A percentile compares a stretch with the other conserved stretches of the same genome.
phyloP scores from a whole-genome alignment of 139 green algal genomes.

The Closterium sp. region DNA sequence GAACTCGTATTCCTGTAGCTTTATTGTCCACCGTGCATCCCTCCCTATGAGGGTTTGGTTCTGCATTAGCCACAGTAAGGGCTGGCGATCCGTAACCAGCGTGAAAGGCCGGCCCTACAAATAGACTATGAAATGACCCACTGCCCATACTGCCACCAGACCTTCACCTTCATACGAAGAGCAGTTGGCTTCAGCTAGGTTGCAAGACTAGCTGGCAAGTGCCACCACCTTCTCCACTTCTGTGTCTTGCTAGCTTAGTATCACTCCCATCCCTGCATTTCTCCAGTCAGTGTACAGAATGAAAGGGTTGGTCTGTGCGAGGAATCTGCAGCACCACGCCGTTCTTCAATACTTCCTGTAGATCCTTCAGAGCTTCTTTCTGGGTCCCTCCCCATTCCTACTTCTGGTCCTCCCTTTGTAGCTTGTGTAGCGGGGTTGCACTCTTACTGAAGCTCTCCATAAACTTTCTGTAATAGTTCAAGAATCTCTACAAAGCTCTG shows the following conservation, averaged over 20 bases:
- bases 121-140: not conserved
- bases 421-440: not conserved
- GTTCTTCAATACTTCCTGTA: not conserved
- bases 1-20: constrained; percentile 7
- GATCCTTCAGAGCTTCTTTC: not conserved
- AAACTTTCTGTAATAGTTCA: not conserved
- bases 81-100: not conserved
- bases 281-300: not conserved
- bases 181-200: too few species aligned
- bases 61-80: too few species aligned
- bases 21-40: not conserved
- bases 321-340: not conserved
- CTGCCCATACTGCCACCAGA: too few species aligned
- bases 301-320: not conserved
- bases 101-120: not conserved
- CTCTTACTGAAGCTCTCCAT: not conserved
- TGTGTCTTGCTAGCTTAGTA: not conserved
- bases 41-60: not conserved
- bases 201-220: not conserved
- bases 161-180: too few species aligned
- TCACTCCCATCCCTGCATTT: not conserved
- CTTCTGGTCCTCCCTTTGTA: not conserved
- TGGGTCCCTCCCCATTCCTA: not conserved
- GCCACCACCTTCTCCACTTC: not conserved
- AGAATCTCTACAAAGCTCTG: not conserved